Base-by-base conservation (phyloP, 2,329 filamentous ascomycete species). In the Parafenestella ontariensis region DNA sequence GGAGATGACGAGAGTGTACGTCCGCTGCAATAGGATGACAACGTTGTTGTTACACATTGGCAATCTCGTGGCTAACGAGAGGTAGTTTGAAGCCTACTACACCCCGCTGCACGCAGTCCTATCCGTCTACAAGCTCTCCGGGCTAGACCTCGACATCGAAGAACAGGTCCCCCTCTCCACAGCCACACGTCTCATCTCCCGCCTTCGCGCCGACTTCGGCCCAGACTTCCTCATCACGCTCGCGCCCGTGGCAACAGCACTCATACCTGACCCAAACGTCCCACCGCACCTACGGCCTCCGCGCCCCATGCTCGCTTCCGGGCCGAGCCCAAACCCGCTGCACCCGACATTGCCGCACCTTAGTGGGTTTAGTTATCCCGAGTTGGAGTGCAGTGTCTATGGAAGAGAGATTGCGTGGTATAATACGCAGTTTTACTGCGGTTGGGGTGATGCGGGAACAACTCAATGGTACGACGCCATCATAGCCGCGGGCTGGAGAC, bases 371-470 rank as follows among this genome's bases (percentile, higher is more conserved):
- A 84, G 87, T 71, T 96, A 96, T 75, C 82, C 86, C 40, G 81
- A 87, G 10, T 82, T 97, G 2, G 91, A 96, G 71, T 71, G 66
- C 42, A 71, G 70, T 34, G 59, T 65, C 3, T 64, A 58, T 6
- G 74, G 70, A 3, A 51, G 53, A 17, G 69, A 88, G 39, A 89
- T 96, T 24, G 82, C 83, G 2, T 97, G 92, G 86, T 96, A 96
- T 75, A 96, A 96, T 71, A 83, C 89, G 5, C 93, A 97, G 71
- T 96, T 96, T 76, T 97, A 97, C 81, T 95, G 90, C 70, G 92
- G 92, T 1, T 97, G 91, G 88, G 91, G 91, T 8, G 86, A 87
- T 44, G 85, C 87, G 1, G 78, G 81, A 24, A 81, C 74, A 13
- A 80, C 79, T 2, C 67, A 71, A 20, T 81, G 79, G 66, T 85